Conservation (phyloP, 176 grass and related monocot species). For the Avena atlantica region DNA sequence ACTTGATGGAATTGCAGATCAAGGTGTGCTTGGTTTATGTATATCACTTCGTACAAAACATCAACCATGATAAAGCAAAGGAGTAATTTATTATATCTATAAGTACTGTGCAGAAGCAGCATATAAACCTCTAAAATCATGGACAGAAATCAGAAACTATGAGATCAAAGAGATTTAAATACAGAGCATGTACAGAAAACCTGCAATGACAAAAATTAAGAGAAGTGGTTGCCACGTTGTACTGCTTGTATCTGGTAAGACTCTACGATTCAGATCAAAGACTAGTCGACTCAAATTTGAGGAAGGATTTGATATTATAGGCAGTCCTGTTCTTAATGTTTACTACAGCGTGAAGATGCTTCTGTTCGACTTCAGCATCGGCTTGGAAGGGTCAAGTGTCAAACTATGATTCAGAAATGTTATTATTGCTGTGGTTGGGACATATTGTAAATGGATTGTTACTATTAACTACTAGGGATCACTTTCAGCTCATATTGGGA, state of each 20-base stretch:
- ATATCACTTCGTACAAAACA: neutral
- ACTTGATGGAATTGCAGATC: slow-evolving; percentile 20
- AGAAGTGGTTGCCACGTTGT: neutral
- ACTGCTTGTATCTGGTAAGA: neutral
- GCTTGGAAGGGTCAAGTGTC: neutral
- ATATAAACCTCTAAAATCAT: neutral
- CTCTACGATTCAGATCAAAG: neutral
- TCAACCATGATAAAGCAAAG: neutral
- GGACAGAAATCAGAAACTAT: neutral
- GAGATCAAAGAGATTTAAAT: neutral
- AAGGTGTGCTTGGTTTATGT: slow-evolving; percentile 17
- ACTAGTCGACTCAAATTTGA: neutral
- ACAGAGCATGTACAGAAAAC: neutral
- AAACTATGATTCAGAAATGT: neutral
- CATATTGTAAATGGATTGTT: neutral
- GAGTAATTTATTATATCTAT: neutral
- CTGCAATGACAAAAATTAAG: neutral
- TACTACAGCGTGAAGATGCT: neutral
- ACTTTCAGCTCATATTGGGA: neutral
- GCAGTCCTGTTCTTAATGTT: neutral
- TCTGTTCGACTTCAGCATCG: neutral
- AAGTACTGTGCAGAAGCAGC: neutral
- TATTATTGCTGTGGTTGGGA: neutral
- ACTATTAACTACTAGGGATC: neutral
- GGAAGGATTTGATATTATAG: neutral